Evolutionary conservation across 2,329 filamentous ascomycete genomes (phyloP), one percentile per base, ranked within the genome.

Genomic region (Hymenoscyphus linearis): DNA sequence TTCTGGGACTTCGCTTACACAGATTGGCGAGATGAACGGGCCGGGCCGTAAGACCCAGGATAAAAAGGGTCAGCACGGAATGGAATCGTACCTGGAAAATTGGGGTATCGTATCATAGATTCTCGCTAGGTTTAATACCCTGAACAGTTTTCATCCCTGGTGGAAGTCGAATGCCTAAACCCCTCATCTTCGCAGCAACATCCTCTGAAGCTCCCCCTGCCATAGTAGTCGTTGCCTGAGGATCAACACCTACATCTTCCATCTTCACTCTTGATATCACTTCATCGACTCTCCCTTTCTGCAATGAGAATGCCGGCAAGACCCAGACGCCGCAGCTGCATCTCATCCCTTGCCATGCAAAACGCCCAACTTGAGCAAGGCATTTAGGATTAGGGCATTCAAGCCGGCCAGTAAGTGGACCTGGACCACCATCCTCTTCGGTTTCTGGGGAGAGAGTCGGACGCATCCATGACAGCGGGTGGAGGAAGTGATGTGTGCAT

Each of bases 401-500:
- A 35, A 99, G 80, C 10, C 93, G 86, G 26, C 95, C 44, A 50
- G 44, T 50, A 4, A 50, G 44, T 13, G 44, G 44, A 25, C 44
- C 44, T 2, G 18, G 44, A 3, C 44, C 18, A 9, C 44, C 44
- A 50, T 50, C 95, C 63, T 93, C 90, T 26, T 98, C 80, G 64
- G 87, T 85, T 31, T 90, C 92, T 70, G 89, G 83, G 69, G 93
- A 89, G 2, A 99, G 84, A 69, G 88, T 87, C 0, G 86, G 79
- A 6, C 90, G 86, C 95, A 99, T 99, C 95, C 95, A 99, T 14
- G 90, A 90, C 36, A 99, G 79, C 0, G 95, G 91, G 71, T 98
- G 92, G 65, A 98, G 76, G 75, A 97, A 98, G 73, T 93, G 85
- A 74, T 98, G 93, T 22, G 89, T 88, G 71, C 95, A 99, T 36